Percentiles rank a stretch among this genome's conserved stretches.
Conservation (phyloP, 352 stramenopile species). For the Phytopythium helicoides region DNA sequence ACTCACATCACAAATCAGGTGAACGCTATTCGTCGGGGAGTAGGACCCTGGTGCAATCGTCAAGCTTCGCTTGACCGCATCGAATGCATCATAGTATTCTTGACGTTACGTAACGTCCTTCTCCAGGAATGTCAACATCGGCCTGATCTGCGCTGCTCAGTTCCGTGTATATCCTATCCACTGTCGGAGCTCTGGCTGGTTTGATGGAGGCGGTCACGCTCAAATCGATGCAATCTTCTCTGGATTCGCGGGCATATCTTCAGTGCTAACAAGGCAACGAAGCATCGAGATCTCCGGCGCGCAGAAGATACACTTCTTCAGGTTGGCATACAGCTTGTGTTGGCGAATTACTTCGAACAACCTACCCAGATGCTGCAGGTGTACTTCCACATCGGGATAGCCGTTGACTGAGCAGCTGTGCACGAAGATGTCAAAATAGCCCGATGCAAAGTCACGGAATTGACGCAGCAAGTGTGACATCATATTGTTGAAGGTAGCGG, state of each 20-base stretch:
- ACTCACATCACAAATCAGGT: constrained; percentile 18
- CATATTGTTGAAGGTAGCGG: constrained; percentile 23
- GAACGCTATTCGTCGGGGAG: constrained; percentile 10
- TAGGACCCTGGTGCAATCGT: constrained; percentile 2
- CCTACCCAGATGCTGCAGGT: constrained; percentile 13
- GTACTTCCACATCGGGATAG: constrained; percentile 7
- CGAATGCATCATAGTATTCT: constrained; percentile 13
- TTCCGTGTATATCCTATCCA: constrained; percentile 19
- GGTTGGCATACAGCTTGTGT: too few relatives aligned
- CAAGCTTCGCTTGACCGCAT: constrained; percentile 11
- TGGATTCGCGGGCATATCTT: constrained; percentile 10
- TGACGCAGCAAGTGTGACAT: constrained; percentile 12
- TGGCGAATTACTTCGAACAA: constrained; percentile 18
- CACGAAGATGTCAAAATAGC: constrained; percentile 31
- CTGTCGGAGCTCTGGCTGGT: constrained; percentile 9
- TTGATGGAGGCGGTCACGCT: not conserved
- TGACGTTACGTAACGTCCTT: constrained; percentile 9
- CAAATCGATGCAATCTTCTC: constrained; percentile 17
- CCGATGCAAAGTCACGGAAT: constrained; percentile 14
- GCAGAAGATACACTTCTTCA: too few relatives aligned
- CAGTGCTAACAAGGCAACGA: constrained; percentile 14
- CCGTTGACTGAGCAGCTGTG: constrained; percentile 6
- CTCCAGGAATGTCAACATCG: constrained; percentile 14
- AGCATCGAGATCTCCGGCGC: constrained; percentile 23
- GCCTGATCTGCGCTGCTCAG: constrained; percentile 7